Evolutionary conservation across 768 basidiomycete genomes (phyloP).

Genomic region (Leccinum aurantiacum): DNA sequence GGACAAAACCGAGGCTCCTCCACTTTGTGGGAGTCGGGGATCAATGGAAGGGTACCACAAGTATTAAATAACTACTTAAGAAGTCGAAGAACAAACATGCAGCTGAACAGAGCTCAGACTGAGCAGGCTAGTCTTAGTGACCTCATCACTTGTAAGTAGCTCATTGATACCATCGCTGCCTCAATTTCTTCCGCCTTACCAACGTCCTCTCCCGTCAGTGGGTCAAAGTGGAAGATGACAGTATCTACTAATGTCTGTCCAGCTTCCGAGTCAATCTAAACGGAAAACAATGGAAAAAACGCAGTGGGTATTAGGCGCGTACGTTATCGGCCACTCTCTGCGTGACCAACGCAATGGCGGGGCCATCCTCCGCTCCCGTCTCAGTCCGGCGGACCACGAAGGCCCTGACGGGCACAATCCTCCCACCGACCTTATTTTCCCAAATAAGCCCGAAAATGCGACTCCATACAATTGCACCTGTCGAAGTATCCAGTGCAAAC

Average conservation of each 20-base stretch:
- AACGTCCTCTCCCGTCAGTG: constrained; percentile 73
- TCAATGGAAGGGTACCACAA: no score
- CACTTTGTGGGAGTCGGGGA: no score
- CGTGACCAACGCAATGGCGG: constrained; percentile 57
- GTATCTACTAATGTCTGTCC: constrained; percentile 63
- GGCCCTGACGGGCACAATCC: constrained; percentile 57
- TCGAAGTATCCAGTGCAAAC: constrained; percentile 79
- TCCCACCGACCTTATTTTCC: constrained; percentile 56
- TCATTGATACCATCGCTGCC: constrained; percentile 66
- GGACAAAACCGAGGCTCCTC: no score
- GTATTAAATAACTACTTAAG: no score
- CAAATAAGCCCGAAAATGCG: constrained; percentile 72
- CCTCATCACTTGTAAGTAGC: background rate
- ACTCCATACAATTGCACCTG: constrained; percentile 78
- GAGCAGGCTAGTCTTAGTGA: background rate
- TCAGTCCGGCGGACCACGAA: constrained; percentile 44
- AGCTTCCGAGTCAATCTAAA: constrained; percentile 8
- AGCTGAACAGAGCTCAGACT: no score
- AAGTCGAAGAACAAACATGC: no score
- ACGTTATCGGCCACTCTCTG: constrained; percentile 66
- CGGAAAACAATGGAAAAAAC: background rate
- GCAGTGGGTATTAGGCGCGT: constrained; percentile 23
- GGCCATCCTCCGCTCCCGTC: constrained; percentile 25
- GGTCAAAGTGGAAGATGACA: constrained; percentile 73
- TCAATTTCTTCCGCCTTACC: constrained; percentile 64